Base-by-base conservation (phyloP, 257 asterid species). In the Misopates orontium region DNA sequence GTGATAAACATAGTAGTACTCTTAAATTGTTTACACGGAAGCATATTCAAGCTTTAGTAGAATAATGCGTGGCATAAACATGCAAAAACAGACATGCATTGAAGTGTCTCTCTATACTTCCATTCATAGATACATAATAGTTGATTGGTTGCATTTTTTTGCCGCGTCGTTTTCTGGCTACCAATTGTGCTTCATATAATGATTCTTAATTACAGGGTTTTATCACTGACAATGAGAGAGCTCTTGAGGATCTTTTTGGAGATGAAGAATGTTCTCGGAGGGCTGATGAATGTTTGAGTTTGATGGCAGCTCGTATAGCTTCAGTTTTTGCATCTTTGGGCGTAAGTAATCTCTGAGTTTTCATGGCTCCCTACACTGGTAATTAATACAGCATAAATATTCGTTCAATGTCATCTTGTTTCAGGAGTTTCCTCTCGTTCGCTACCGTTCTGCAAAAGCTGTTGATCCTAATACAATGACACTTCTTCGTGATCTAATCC, bases 351-450 rank as follows among this genome's bases (percentile, higher is more conserved):
- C 52, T 49, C 10, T 42, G 32, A 51, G 57, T 61, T 48, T 56
- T 32, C 24, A 36, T 77, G 76, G 60, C 76, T 42, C 19, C 51
- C 25, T 50, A 40, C 63, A 21, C 68, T n/a, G n/a, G n/a, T n/a
- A n/a, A 16, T 7, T 61, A 67, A 40, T 8, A 14, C 17, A 61
- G 22, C 40, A 25, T 62, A 44, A 39, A 50, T 50, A 59, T 47
- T 48, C 64, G 39, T 60, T 12, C 70, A 60, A 57, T 53, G 40
- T 70, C 68, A 55, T 73, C 71, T 69, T 67, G 71, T 79, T 66
- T 68, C 95, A 94, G 99, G 99, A 94, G 82, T 94, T 88, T 77
- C 99, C 99, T 45, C 64, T 65, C 67, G 93, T 94, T 70, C 99
- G 91, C 65, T 94, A 86, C 78, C 96, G 96, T 41, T 84, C 96